These are phyloP conservation scores for Suhomyces sp. DNA, from an alignment of 805 yeast genomes.

Conservation along the genomic window DNA sequence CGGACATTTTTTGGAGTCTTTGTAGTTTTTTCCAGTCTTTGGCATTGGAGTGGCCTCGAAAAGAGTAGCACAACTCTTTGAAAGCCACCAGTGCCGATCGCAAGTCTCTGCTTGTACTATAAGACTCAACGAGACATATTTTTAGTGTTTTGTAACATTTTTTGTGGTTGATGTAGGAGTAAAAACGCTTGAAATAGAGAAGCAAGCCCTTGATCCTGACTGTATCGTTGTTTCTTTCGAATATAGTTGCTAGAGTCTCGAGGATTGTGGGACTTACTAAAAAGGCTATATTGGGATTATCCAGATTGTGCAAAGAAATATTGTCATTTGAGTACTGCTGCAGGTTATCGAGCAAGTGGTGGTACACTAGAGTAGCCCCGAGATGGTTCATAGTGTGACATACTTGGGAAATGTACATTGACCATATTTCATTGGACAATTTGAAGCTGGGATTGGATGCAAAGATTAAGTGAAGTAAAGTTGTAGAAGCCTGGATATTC, in stretches of 20 bases:
- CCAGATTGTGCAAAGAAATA: conserved; percentile 9
- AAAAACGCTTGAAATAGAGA: conserved; percentile 36
- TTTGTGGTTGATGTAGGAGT: conserved; percentile 32
- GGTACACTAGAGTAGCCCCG: conserved; percentile 35
- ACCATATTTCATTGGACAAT: conserved; percentile 36
- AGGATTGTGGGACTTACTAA: conserved; percentile 27
- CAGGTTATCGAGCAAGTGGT: conserved; percentile 32
- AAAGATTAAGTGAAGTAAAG: conserved; percentile 26
- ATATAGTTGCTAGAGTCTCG: conserved; percentile 26
- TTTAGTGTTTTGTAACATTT: conserved; percentile 25
- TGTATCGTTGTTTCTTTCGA: conserved; percentile 23
- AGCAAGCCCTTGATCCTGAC: conserved; percentile 28
- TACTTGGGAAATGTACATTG: conserved; percentile 22
- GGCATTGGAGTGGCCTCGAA: conserved; percentile 20
- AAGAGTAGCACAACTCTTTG: conserved; percentile 15
- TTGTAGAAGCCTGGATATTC: conserved; percentile 23
- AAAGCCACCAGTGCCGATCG: conserved; percentile 23
- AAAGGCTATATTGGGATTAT: conserved; percentile 28
- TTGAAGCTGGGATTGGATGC: conserved; percentile 14
- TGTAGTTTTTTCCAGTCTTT: conserved; percentile 9
- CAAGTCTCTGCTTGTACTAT: conserved; percentile 20
- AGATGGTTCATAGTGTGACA: conserved; percentile 22
- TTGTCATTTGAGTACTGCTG: conserved; percentile 12
- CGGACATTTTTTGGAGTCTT: conserved; percentile 11
- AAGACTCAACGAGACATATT: conserved; percentile 30